Evolutionary conservation across 768 basidiomycete species (phyloP), one percentile per base, ranked within the genome.

Genomic region (Mrakia blollopis): DNA sequence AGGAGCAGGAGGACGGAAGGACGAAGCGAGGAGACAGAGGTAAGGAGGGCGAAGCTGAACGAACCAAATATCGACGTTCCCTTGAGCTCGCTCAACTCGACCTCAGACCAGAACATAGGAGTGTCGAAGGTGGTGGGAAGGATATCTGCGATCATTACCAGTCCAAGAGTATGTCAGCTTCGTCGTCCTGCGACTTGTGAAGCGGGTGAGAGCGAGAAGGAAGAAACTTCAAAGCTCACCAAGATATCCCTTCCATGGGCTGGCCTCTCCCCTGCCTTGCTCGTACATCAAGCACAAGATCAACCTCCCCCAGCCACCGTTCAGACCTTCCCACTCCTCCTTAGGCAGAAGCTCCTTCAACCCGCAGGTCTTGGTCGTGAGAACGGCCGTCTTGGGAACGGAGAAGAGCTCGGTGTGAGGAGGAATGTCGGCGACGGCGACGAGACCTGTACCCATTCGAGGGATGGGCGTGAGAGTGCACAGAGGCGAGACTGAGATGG

Each of bases 201-300:
- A 13, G 5, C 39, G 60, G 23, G 18, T 35, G 37, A 52, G 44
- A 35, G 67, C 65, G 11, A 28, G 25, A 37, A 52, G 18, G 30
- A 41, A 68, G 65, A 61, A 25, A 41, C n/a, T 28, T 32, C n/a
- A 9, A 39, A 70, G 83, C 88, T 67, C 75, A 92, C 92, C 85
- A 18, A 95, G 85, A 84, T 95, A 96, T 14, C 85, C 86, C 8
- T 82, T 81, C 94, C 93, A 92, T 73, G 85, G 88, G 68, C 92
- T 91, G 28, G 85, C 81, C 4, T 84, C 75, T 0, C 89, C 89
- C 79, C 87, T 87, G 5, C 89, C 87, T 73, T 88, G 88, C 83
- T 99, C 97, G 92, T 92, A 97, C 91, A 98, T 93, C 89, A 99
- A 91, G 79, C 90, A 92, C 54, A 98, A 85, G 77, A 99, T 98